Evolutionary conservation across 257 asterid genomes (phyloP).

Genomic region (Gentiana dahurica): DNA sequence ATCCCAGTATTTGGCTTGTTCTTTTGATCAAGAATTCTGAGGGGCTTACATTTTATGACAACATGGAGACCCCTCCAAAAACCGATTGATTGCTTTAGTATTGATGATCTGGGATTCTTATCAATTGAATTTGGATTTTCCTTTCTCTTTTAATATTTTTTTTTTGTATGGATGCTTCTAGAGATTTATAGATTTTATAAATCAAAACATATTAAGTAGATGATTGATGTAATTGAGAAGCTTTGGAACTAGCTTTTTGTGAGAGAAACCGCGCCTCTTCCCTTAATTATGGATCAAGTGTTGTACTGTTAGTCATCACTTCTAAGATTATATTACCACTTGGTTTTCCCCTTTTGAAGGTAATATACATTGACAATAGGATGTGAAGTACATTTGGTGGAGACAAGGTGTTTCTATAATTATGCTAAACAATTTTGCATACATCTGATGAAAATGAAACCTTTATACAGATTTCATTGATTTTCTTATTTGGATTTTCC

Average conservation of each 20-base stretch:
- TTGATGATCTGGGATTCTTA: background rate
- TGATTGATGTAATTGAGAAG: background rate
- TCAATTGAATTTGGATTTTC: constrained; percentile 2
- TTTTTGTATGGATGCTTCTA: background rate
- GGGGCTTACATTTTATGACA: background rate
- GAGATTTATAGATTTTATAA: background rate
- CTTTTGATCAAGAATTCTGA: constrained; percentile 1
- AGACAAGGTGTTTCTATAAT: no score
- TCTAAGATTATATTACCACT: background rate
- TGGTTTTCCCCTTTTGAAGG: background rate
- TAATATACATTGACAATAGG: no score
- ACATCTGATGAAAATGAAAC: background rate
- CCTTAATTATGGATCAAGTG: constrained; percentile 1
- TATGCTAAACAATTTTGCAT: background rate
- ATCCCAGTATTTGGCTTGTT: background rate
- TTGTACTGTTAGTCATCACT: constrained; percentile 7
- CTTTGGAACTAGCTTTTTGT: background rate
- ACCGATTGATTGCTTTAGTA: background rate
- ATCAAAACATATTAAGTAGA: background rate
- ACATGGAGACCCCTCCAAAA: no score
- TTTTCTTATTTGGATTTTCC: background rate
- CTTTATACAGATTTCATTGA: no score
- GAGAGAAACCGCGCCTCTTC: background rate
- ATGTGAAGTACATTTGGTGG: no score
- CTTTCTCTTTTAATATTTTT: background rate